Evolutionary conservation across 2,329 filamentous ascomycete genomes (phyloP), one percentile per base, ranked within the genome.

Genomic region (Thermothelomyces thermophilus): DNA sequence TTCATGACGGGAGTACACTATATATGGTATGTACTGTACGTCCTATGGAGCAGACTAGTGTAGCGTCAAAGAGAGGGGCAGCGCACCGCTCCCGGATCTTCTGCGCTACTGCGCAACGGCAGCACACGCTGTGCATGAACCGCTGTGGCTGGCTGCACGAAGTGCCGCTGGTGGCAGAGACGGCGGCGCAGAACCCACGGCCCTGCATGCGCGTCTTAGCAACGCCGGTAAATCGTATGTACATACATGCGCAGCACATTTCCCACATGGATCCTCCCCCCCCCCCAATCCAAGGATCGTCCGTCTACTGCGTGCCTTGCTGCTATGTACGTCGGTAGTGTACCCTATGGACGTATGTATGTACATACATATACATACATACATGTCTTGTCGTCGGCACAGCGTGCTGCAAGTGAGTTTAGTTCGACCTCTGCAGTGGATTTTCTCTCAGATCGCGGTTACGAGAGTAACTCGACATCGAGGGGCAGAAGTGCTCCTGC

Each of bases 91-190:
- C 50, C 50, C 41, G 45, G 45, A 48, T 62, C 64, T 66, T 66
- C 70, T 69, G 66, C 66, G 61, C 47, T 43, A 43, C 34, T 43
- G 46, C 46, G 46, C 40, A 41, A 48, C 53, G 46, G 50, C 51
- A 50, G 42, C 43, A 40, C 43, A 44, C 41, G 45, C 40, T 48
- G 43, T 55, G 53, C 53, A 55, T 55, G 50, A 55, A 50, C 53
- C 50, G 50, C 53, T 48, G 46, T 49, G 50, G 46, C 48, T 47
- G 41, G 17, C 48, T 46, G 48, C 52, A 45, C 43, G 39, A 36
- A 20, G 22, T 47, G 35, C 22, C 39, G 19, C 17, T 28, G 30
- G 28, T 16, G 37, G 39, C 31, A 47, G 26, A 46, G 36, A 22
- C 30, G 42, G 30, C 35, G 48, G 33, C 33, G 16, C 33, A 35